Percentiles rank a stretch among this genome's conserved stretches.
Evolutionary conservation across 345 rosid species (phyloP).

Genomic region (Populus euphratica): DNA sequence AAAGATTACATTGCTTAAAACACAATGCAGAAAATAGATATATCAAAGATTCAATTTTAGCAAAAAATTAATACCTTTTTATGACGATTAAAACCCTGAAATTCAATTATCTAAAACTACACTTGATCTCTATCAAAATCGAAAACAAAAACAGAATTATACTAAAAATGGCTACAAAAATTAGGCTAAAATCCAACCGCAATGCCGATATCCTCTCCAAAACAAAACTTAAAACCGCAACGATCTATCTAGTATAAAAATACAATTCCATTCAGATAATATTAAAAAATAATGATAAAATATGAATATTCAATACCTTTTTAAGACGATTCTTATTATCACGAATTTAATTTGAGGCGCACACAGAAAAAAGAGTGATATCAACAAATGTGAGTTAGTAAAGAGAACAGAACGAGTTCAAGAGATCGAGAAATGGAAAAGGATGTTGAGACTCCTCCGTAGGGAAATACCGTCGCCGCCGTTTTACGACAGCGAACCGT

Average conservation of each 20-base stretch:
- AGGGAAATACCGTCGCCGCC: neutral
- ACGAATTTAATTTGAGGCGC: neutral
- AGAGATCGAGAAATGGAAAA: slow-evolving; percentile 4
- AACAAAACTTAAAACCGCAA: neutral
- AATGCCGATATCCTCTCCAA: neutral
- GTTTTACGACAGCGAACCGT: slow-evolving; percentile 6
- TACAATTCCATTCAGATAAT: neutral
- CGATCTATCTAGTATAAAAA: neutral
- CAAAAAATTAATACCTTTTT: neutral
- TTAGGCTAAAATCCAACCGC: neutral
- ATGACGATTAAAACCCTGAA: neutral
- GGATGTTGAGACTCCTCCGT: slow-evolving; percentile 2
- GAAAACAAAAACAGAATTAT: neutral
- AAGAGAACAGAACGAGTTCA: neutral
- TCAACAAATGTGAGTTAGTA: neutral
- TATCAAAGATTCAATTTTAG: no score
- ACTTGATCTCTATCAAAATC: neutral
- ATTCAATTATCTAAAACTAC: neutral
- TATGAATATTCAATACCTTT: neutral
- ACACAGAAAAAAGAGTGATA: neutral
- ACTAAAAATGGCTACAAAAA: neutral
- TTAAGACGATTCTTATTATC: neutral
- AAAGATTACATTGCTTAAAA: neutral
- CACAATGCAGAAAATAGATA: neutral
- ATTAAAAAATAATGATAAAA: neutral